Conservation (phyloP, 352 stramenopile genomes). For the Porosira glacialis region DNA sequence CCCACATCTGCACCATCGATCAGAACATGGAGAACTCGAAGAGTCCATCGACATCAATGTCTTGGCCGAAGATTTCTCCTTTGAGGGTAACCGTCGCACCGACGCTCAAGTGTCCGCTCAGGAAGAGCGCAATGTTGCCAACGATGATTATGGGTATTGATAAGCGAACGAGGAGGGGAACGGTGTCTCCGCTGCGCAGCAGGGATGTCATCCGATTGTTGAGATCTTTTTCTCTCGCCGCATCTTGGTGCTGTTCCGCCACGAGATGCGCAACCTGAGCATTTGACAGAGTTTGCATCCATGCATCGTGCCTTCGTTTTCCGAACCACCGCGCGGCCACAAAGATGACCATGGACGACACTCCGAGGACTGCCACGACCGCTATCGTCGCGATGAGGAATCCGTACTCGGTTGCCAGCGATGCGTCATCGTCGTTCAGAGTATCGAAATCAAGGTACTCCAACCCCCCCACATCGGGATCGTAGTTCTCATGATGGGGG, state of each 20-base stretch:
- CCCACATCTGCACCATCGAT: slow-evolving; percentile 73
- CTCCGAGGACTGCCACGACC: slow-evolving; percentile 16
- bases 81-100: slow-evolving; percentile 71
- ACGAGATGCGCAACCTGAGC: slow-evolving; percentile 38
- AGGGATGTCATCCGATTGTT: slow-evolving; percentile 60
- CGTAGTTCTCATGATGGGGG: slow-evolving; percentile 54
- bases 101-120: slow-evolving; percentile 70
- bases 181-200: slow-evolving; percentile 45
- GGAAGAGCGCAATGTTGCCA: slow-evolving; percentile 77
- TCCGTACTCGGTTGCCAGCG: slow-evolving; percentile 23
- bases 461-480: slow-evolving; percentile 32
- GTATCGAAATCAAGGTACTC: slow-evolving; percentile 39
- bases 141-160: slow-evolving; percentile 71
- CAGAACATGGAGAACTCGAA: slow-evolving; percentile 76
- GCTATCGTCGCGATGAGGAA: slow-evolving; percentile 45
- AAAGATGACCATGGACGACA: slow-evolving; percentile 15
- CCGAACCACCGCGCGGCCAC: slow-evolving; percentile 21
- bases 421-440: slow-evolving; percentile 14
- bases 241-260: slow-evolving; percentile 38
- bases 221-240: slow-evolving; percentile 45
- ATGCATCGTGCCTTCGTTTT: slow-evolving; percentile 33
- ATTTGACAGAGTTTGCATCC: slow-evolving; percentile 37
- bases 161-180: slow-evolving; percentile 57
- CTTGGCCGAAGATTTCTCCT: slow-evolving; percentile 53
- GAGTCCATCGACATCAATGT: slow-evolving; percentile 63